A percentile compares a stretch with the other conserved stretches of the same genome.
These are phyloP conservation scores for Notholithocarpus densiflorus DNA, from an alignment of 306 rosid species.

Conservation along the genomic window DNA sequence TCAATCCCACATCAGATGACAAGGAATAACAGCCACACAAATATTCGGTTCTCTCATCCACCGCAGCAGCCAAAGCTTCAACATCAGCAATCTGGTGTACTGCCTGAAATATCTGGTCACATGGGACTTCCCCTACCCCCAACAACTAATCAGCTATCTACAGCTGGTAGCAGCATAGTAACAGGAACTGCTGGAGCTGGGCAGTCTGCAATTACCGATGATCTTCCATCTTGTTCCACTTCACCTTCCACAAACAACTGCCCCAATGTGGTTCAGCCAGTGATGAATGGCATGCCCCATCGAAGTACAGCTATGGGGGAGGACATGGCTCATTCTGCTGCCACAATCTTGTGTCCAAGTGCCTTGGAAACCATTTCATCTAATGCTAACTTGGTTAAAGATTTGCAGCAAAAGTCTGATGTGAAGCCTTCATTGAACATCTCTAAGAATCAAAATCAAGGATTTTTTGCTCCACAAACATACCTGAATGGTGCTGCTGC, in stretches of 20 bases:
- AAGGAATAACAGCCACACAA: constrained; percentile 40
- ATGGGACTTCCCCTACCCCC: constrained; percentile 42
- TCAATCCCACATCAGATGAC: constrained; percentile 51
- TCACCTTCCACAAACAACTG: constrained; percentile 93
- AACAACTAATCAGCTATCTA: constrained; percentile 47
- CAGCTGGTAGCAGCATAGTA: constrained; percentile 44
- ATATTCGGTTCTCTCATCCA: constrained; percentile 47
- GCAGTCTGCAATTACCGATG: constrained; percentile 78
- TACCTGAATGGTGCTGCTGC: constrained; percentile 45
- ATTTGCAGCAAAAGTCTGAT: constrained; percentile 58
- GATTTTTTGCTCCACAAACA: constrained; percentile 48
- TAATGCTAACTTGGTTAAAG: constrained; percentile 51
- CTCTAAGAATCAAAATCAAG: constrained; percentile 65
- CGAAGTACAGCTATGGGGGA: constrained; percentile 47
- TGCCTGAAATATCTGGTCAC: constrained; percentile 53
- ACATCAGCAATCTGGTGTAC: constrained; percentile 53
- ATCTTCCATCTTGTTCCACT: constrained; percentile 86
- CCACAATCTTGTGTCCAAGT: constrained; percentile 51
- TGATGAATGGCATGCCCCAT: constrained; percentile 44
- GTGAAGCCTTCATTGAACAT: constrained; percentile 72
- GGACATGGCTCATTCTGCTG: constrained; percentile 80
- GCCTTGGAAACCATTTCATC: constrained; percentile 59
- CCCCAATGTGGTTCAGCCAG: constrained; percentile 45
- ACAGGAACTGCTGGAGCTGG: constrained; percentile 59
- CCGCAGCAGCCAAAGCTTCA: constrained; percentile 65